Base-by-base conservation (phyloP, 345 rosid species). In the Brassica cretica region DNA sequence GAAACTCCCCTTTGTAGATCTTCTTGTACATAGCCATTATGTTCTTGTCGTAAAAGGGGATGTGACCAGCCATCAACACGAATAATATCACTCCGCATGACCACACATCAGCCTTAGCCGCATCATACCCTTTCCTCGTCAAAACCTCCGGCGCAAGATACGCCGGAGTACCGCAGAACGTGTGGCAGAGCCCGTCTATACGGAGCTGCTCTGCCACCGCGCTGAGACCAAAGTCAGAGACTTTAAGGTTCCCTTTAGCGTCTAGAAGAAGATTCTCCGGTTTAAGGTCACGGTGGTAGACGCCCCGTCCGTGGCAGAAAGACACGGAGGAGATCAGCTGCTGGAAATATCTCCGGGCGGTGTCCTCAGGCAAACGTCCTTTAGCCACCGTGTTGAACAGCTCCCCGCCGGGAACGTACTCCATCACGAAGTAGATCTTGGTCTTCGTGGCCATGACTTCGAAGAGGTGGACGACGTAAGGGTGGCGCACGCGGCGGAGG, bases 381-480 rank as follows among this genome's bases (percentile, higher is more conserved):
- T 89, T 89, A 7, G 92, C 81, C 5, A 93, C 90, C 73, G 82
- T 85, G 62, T 88, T 82, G 80, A 89, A 93, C 3, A 93, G 85
- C 73, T 93, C 97, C 0, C 97, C 97, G 55, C 97, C 96, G 4
- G 83, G 66, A 21, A 91, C 98, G 21, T 84, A 87, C 56, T 93
- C 98, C 98, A 93, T 93, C 14, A 93, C 96, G 66, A 93, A 87
- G 82, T 84, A 91, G 75, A 93, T 93, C 84, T 90, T 91, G 37
- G 96, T 72, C 69, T 89, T 90, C 1, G 97, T 89, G 0, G 98
- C 97, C 96, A 93, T 88, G 29, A 93, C 97, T 73, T 93, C 98
- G 78, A 85, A 88, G 18, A 93, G 83, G 58, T 86, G 87, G 1
- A 93, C 94, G 56, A 91, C 80, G 84, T 92, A 86, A 10, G 97